Conservation (phyloP, 345 rosid genomes). For the Eucalyptus rudis region DNA sequence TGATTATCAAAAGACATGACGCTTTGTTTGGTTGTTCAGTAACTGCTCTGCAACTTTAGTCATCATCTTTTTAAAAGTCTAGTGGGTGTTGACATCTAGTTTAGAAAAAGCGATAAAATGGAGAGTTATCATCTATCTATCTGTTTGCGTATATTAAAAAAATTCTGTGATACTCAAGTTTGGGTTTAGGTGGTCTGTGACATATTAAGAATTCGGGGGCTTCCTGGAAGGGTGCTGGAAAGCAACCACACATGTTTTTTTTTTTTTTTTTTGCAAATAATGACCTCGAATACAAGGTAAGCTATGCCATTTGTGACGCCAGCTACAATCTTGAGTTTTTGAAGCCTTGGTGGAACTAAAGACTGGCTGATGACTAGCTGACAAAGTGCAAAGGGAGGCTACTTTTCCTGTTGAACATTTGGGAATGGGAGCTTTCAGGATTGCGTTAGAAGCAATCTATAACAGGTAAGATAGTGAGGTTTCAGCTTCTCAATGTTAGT, state of each 20-base stretch:
- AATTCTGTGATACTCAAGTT: not conserved
- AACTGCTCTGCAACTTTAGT: not conserved
- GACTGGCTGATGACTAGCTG: not conserved
- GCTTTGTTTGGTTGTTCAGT: not conserved
- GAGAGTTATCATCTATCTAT: not conserved
- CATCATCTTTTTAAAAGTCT: not conserved
- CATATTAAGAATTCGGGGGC: constrained; percentile 76
- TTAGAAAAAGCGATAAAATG: not conserved
- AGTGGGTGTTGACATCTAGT: not conserved
- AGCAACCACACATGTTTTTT: constrained; percentile 25
- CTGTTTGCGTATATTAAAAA: not conserved
- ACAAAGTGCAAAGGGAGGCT: constrained; percentile 45
- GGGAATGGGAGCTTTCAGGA: constrained; percentile 88
- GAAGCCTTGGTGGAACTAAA: not conserved
- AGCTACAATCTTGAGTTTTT: not conserved
- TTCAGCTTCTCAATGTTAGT: not conserved
- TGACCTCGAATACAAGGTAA: constrained; percentile 82
- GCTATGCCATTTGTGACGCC: not conserved
- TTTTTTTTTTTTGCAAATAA: constrained; percentile 40
- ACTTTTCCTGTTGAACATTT: constrained; percentile 75
- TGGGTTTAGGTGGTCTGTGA: constrained; percentile 71
- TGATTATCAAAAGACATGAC: not conserved
- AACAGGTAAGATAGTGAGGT: constrained; percentile 33
- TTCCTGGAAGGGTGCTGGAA: constrained; percentile 57
- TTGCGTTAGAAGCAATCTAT: constrained; percentile 70